These are phyloP conservation scores for Agrostemma githago DNA, from an alignment of 148 eudicot species.

Conservation along the genomic window DNA sequence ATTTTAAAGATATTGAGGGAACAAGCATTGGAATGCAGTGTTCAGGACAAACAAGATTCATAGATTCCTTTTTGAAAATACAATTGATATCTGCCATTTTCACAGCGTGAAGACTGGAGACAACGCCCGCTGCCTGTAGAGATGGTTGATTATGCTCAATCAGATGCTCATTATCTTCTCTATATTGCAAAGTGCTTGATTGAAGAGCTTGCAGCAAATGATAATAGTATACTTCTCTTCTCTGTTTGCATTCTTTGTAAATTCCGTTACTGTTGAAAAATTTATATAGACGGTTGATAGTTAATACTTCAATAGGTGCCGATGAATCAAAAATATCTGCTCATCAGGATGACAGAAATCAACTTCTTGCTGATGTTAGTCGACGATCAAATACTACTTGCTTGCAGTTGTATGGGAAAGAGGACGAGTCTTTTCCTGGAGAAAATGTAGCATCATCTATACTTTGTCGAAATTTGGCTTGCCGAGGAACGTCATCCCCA, in stretches of 20 bases:
- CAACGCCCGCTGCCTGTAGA: slow-evolving; percentile 81
- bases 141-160: slow-evolving; percentile 81
- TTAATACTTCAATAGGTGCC: slow-evolving; percentile 32
- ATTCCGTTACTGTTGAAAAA: not conserved
- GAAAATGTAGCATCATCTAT: slow-evolving; percentile 85
- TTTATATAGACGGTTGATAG: slow-evolving; percentile 11
- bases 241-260: not conserved
- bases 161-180: slow-evolving; percentile 87
- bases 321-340: slow-evolving; percentile 54
- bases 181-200: slow-evolving; percentile 71
- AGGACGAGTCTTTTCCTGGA: slow-evolving; percentile 76
- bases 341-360: slow-evolving; percentile 58
- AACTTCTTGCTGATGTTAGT: slow-evolving; percentile 68
- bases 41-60: not conserved
- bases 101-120: slow-evolving; percentile 94
- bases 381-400: slow-evolving; percentile 78
- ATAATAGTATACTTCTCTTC: slow-evolving; percentile 34
- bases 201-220: slow-evolving; percentile 57
- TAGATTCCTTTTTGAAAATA: not conserved
- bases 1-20: not conserved
- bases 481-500: slow-evolving; percentile 40
- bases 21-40: not conserved
- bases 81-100: slow-evolving; percentile 11
- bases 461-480: slow-evolving; percentile 60
- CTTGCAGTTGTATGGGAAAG: slow-evolving; percentile 77